A percentile compares a stretch with the other conserved stretches of the same genome.
Conservation (phyloP, 2,329 filamentous ascomycete species). For the Claviceps digitariae region DNA sequence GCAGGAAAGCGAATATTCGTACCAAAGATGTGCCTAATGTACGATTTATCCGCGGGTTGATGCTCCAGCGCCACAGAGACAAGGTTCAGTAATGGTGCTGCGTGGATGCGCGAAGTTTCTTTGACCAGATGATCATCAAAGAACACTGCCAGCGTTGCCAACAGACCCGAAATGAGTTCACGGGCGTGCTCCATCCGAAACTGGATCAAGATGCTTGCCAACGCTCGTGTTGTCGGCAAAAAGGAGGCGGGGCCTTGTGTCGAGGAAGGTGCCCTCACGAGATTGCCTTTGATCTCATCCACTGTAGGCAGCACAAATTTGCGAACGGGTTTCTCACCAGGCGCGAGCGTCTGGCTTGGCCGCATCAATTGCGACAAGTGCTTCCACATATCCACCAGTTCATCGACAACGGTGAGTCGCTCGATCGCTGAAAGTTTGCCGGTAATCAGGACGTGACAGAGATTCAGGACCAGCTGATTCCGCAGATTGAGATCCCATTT, state of each 20-base stretch:
- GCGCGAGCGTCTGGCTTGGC: conserved; percentile 10
- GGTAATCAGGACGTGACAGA: conserved; percentile 16
- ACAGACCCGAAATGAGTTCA: conserved; percentile 17
- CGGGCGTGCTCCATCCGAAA: conserved; percentile 12
- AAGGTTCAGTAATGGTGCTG: conserved; percentile 18
- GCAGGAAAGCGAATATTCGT: conserved; percentile 8
- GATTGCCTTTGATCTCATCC: conserved; percentile 14
- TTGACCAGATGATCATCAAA: conserved; percentile 14
- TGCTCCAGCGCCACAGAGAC: conserved; percentile 12
- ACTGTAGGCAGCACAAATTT: conserved; percentile 19
- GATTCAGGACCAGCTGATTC: conserved; percentile 19
- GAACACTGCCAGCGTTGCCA: conserved; percentile 19
- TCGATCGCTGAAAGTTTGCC: conserved; percentile 6
- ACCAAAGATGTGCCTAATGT: conserved; percentile 11
- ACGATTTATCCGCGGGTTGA: conserved; percentile 8
- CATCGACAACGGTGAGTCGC: conserved; percentile 12
- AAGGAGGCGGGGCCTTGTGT: conserved; percentile 1
- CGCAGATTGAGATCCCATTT: conserved; percentile 15
- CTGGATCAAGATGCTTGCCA: conserved; percentile 20
- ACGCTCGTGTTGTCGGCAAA: conserved; percentile 9
- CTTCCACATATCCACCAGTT: conserved; percentile 23
- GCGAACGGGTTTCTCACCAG: not conserved
- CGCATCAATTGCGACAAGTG: conserved; percentile 23
- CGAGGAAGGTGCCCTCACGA: not conserved
- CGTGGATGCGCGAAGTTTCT: conserved; percentile 4